Evolutionary conservation across 2,329 filamentous ascomycete genomes (phyloP).

Genomic region (Aspergillus intermedius): DNA sequence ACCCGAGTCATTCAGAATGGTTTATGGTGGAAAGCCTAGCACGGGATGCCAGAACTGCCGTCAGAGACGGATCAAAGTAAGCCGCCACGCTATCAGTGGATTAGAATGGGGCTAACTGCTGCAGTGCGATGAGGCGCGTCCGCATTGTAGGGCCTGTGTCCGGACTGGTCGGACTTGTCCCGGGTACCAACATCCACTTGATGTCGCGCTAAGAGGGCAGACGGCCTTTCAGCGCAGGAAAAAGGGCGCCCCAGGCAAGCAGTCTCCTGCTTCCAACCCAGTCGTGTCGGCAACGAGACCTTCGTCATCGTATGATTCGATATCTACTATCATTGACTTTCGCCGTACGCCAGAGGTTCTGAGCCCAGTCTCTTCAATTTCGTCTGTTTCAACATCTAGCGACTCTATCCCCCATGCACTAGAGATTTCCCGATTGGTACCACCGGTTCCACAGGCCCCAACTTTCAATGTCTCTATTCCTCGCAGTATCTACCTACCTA

Average conservation of each 20-base stretch:
- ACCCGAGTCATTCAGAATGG: conserved; percentile 11
- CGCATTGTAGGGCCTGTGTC: conserved; percentile 22
- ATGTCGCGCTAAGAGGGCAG: conserved; percentile 21
- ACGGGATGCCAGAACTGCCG: conserved; percentile 24
- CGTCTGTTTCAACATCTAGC: background rate
- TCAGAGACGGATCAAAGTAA: conserved; percentile 24
- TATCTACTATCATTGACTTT: background rate
- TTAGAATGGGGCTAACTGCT: background rate
- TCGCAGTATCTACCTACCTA: conserved; percentile 11
- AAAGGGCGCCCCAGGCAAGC: background rate
- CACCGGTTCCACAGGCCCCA: background rate
- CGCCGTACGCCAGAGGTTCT: background rate
- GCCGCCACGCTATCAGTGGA: background rate
- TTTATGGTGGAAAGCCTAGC: conserved; percentile 23
- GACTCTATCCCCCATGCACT: background rate
- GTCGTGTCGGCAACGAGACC: background rate
- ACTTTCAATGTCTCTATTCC: conserved; percentile 4
- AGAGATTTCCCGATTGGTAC: background rate
- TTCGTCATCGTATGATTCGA: background rate
- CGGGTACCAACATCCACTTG: conserved; percentile 23
- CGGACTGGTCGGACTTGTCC: conserved; percentile 23
- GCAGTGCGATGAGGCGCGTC: conserved; percentile 26
- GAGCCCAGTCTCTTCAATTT: background rate
- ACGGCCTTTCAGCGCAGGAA: conserved; percentile 14
- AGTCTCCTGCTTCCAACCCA: background rate